phyloP scores from a whole-genome alignment of 2,329 filamentous ascomycete species.

The Pseudopithomyces chartarum region DNA sequence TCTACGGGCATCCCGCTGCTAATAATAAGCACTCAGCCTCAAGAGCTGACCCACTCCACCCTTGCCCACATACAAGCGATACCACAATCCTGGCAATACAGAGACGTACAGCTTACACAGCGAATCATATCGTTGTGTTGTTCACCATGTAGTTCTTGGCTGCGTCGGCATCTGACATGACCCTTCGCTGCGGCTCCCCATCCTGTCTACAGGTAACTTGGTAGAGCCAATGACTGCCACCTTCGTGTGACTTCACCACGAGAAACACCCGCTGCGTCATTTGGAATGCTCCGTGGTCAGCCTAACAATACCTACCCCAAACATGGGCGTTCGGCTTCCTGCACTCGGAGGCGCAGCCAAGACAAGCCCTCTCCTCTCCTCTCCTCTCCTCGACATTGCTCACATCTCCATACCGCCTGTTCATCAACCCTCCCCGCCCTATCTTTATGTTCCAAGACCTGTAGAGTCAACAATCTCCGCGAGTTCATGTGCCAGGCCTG shows the following conservation, averaged over 20 bases:
- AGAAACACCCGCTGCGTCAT: neutral
- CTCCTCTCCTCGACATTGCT: neutral
- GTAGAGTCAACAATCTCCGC: neutral
- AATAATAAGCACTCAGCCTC: slow-evolving; percentile 13
- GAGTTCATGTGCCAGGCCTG: neutral
- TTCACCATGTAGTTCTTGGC: neutral
- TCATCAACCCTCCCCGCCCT: neutral
- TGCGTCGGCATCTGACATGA: neutral
- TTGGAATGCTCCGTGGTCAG: slow-evolving; percentile 1
- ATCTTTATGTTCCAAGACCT: neutral
- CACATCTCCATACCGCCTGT: neutral
- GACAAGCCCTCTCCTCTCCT: neutral
- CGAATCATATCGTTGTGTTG: neutral
- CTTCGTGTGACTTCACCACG: neutral
- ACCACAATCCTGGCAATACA: neutral
- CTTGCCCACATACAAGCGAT: neutral
- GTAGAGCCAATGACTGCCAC: neutral
- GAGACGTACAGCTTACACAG: neutral
- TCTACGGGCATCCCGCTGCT: slow-evolving; percentile 5
- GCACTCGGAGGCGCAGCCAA: neutral
- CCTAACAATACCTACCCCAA: neutral
- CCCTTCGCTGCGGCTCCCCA: slow-evolving; percentile 1
- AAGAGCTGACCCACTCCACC: slow-evolving; percentile 3
- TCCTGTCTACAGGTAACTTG: neutral
- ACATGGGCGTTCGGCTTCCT: neutral